Percentiles rank a stretch among this genome's conserved stretches.
phyloP scores from a whole-genome alignment of 495 filamentous ascomycete species.

The Talaromyces liani region DNA sequence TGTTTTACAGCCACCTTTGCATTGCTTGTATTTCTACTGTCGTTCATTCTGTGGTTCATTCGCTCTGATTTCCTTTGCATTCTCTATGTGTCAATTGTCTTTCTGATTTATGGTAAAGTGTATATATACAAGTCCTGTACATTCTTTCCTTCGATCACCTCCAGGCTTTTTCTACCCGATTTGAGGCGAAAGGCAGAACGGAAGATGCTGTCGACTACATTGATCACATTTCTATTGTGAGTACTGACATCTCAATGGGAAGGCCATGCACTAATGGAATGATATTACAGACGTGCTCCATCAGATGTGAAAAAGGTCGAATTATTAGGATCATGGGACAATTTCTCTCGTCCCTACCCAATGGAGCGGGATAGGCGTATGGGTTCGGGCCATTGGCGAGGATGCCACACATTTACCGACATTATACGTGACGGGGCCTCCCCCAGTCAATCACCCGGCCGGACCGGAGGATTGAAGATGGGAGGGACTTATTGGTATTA shows the following conservation, averaged over 20 bases:
- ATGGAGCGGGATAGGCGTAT: conserved; percentile 71
- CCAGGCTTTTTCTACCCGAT: not conserved
- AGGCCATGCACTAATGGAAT: not conserved
- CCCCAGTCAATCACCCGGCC: conserved; percentile 41
- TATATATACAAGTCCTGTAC: conserved; percentile 3
- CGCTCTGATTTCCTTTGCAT: not conserved
- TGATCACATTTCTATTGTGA: conserved; percentile 71
- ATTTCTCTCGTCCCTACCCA: conserved; percentile 66
- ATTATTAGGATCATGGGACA: conserved; percentile 89
- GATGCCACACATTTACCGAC: conserved; percentile 75
- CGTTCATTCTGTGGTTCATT: conserved; percentile 3
- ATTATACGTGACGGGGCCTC: conserved; percentile 74
- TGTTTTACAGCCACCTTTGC: conserved; percentile 9
- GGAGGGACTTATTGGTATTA: conserved; percentile 94
- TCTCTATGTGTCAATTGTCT: not conserved
- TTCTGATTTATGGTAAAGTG: not conserved
- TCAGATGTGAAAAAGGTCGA: conserved; percentile 64
- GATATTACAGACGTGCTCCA: conserved; percentile 49
- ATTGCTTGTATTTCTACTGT: conserved; percentile 10
- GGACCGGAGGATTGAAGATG: conserved; percentile 80
- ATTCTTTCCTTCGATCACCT: conserved; percentile 5
- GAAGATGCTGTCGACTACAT: conserved; percentile 60
- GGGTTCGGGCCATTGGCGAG: conserved; percentile 69
- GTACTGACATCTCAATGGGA: conserved; percentile 20
- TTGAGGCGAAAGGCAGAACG: not conserved